Evolutionary conservation across 148 eudicot genomes (phyloP).

Genomic region (Vaccinium macrocarpon): DNA sequence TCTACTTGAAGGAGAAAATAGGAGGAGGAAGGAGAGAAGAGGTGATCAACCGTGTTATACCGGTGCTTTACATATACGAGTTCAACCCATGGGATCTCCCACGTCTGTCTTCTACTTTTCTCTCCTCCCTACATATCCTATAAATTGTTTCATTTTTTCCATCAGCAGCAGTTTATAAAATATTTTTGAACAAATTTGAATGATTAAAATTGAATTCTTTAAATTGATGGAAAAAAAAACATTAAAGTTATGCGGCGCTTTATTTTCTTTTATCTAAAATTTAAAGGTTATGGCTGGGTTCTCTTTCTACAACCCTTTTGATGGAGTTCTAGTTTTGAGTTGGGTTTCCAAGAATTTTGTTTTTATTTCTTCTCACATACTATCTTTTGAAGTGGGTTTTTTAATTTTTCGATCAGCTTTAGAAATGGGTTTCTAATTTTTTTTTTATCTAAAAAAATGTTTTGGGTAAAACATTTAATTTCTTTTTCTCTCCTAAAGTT

Average conservation of each 20-base stretch:
- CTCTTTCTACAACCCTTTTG: no score
- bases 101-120: conserved; percentile 24
- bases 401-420: not conserved
- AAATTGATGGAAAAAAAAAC: not conserved
- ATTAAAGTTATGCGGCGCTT: not conserved
- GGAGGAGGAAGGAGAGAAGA: conserved; percentile 33
- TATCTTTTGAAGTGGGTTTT: not conserved
- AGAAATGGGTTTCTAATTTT: not conserved
- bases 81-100: conserved; percentile 53
- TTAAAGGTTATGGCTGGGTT: not conserved
- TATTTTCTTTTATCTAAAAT: no score
- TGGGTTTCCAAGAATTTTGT: not conserved
- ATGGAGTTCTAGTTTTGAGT: not conserved
- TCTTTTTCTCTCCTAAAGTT: not conserved
- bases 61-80: conserved; percentile 43
- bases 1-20: conserved; percentile 39
- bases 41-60: conserved; percentile 32
- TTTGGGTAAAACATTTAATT: not conserved
- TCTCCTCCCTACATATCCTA: not conserved
- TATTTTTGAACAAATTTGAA: no score
- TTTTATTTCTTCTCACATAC: not conserved
- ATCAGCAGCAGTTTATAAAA: no score
- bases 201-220: no score
- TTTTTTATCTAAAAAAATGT: not conserved
- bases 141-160: not conserved